These are phyloP conservation scores for Chaetothyriales sp. DNA, from an alignment of 2,329 filamentous ascomycete species.

Conservation along the genomic window DNA sequence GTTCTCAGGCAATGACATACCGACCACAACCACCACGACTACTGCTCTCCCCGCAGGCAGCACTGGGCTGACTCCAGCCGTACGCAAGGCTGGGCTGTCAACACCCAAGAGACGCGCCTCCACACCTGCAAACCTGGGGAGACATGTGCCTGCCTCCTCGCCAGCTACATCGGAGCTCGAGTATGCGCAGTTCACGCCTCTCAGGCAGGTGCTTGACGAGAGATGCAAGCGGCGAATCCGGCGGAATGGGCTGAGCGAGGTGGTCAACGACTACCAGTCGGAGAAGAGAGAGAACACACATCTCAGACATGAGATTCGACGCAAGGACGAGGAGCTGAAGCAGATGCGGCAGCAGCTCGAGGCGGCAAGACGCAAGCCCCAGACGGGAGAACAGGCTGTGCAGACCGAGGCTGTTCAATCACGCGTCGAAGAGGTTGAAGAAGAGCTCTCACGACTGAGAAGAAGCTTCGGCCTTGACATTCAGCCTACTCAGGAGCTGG, in stretches of 20 bases:
- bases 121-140: constrained; percentile 18
- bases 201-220: constrained; percentile 29
- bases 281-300: constrained; percentile 23
- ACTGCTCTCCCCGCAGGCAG: constrained; percentile 11
- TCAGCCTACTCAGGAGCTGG: constrained; percentile 2
- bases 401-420: constrained; percentile 5
- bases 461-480: constrained; percentile 13
- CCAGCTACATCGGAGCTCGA: constrained; percentile 20
- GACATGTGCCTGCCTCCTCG: constrained; percentile 4
- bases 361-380: constrained; percentile 7
- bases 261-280: constrained; percentile 29
- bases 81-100: constrained; percentile 26
- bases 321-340: constrained; percentile 20
- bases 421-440: constrained; percentile 16
- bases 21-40: constrained; percentile 1
- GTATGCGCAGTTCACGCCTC: constrained; percentile 27
- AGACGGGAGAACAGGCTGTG: constrained; percentile 6
- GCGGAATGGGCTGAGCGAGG: constrained; percentile 32
- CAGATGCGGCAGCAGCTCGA: constrained; percentile 18
- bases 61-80: constrained; percentile 32
- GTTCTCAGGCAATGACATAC: constrained; percentile 30
- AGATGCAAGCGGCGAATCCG: constrained; percentile 30
- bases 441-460: constrained; percentile 16
- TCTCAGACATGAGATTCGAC: constrained; percentile 16
- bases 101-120: constrained; percentile 16